Conservation (phyloP, 257 asterid species). For the Fraxinus excelsior region DNA sequence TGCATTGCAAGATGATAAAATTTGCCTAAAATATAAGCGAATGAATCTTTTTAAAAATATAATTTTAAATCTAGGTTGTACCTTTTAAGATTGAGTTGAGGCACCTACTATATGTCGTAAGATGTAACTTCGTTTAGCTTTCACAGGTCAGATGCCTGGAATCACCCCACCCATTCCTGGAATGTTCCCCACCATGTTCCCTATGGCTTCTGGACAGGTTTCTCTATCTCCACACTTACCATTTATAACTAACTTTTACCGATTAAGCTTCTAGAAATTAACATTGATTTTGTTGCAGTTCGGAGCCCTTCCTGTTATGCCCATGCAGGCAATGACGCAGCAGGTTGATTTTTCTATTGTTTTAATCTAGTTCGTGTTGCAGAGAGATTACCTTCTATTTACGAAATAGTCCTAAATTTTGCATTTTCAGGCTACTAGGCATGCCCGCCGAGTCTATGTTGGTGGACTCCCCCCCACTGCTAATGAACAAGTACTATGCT, state of each 20-base stretch:
- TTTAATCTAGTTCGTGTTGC: constrained; percentile 13
- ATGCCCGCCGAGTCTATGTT: constrained; percentile 96
- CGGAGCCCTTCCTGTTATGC: constrained; percentile 75
- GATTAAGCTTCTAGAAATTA: constrained; percentile 20
- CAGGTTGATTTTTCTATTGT: constrained; percentile 55
- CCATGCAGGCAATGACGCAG: constrained; percentile 97
- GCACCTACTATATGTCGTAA: constrained; percentile 23
- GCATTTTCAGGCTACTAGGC: constrained; percentile 84
- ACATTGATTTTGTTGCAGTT: constrained; percentile 47
- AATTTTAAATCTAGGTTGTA: constrained; percentile 16
- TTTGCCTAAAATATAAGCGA: constrained; percentile 18
- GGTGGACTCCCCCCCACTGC: constrained; percentile 98
- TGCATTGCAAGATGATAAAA: constrained; percentile 25
- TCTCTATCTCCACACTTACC: not conserved
- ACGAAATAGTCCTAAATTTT: constrained; percentile 11
- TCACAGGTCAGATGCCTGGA: constrained; percentile 86
- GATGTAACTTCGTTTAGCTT: constrained; percentile 31
- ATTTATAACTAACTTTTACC: constrained; percentile 16
- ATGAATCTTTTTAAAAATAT: not conserved
- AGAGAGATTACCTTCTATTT: not conserved
- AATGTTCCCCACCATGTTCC: constrained; percentile 77
- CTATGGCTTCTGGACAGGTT: constrained; percentile 83
- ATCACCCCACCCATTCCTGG: constrained; percentile 69
- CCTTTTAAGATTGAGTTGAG: constrained; percentile 23
- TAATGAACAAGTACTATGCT: constrained; percentile 77